Conservation (phyloP, 768 basidiomycete species). For the Filobasidium floriforme region DNA sequence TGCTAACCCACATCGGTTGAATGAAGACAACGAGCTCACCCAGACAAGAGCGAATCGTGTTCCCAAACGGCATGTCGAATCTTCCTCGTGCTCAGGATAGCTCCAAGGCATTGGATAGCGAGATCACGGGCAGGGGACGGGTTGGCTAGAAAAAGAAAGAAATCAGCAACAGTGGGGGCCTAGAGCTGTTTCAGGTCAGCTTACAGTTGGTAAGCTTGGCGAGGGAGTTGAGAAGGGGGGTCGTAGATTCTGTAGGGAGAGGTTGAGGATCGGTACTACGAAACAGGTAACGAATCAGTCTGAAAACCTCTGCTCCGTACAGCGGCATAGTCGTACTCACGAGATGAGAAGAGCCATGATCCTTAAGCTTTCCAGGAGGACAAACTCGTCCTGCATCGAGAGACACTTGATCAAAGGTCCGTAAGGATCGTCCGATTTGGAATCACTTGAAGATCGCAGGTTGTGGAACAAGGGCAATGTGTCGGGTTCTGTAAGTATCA, state of each 20-base stretch:
- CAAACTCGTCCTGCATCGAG: slow-evolving; percentile 83
- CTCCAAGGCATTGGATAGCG: slow-evolving; percentile 82
- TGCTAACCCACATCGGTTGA: slow-evolving; percentile 37
- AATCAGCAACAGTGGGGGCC: no score
- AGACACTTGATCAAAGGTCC: slow-evolving; percentile 54
- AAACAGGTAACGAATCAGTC: not conserved
- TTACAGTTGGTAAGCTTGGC: slow-evolving; percentile 50
- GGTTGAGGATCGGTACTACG: slow-evolving; percentile 41
- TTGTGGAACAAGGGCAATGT: slow-evolving; percentile 40
- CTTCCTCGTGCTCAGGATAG: slow-evolving; percentile 70
- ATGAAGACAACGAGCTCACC: slow-evolving; percentile 47
- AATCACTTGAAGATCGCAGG: slow-evolving; percentile 17
- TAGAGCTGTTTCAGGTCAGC: not conserved
- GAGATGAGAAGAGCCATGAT: slow-evolving; percentile 73
- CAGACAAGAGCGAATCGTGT: slow-evolving; percentile 43
- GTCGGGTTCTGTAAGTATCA: slow-evolving; percentile 25
- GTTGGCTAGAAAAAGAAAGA: slow-evolving; percentile 14
- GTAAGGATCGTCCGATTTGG: slow-evolving; percentile 33
- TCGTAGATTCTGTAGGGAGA: slow-evolving; percentile 29
- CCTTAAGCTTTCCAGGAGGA: slow-evolving; percentile 81
- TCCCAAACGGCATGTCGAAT: slow-evolving; percentile 75
- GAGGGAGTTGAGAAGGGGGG: slow-evolving; percentile 45
- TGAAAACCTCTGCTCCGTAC: not conserved
- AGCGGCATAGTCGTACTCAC: not conserved
- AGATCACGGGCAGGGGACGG: slow-evolving; percentile 58